Percentiles rank a stretch among this genome's conserved stretches.
These are phyloP conservation scores for Phytophthora citricola DNA, from an alignment of 352 stramenopile species.

Conservation along the genomic window DNA sequence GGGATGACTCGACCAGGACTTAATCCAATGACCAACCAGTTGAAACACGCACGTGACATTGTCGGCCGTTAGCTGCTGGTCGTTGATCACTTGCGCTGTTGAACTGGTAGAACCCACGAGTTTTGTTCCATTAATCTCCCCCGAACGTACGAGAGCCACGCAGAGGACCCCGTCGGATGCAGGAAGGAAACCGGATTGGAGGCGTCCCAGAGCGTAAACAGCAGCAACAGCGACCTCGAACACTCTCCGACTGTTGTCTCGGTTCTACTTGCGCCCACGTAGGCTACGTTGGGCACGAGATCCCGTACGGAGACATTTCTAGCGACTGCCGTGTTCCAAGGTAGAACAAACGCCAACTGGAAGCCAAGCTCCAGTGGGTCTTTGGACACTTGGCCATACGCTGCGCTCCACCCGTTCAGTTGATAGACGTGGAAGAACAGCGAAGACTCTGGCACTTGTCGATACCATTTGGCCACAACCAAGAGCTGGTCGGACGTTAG, in stretches of 20 bases:
- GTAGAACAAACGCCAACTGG: conserved; percentile 50
- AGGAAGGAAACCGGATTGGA: conserved; percentile 47
- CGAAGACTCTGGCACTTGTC: conserved; percentile 39
- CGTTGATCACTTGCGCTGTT: conserved; percentile 20
- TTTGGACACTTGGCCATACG: conserved; percentile 6
- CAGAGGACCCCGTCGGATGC: conserved; percentile 30
- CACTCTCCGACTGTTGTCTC: conserved; percentile 34
- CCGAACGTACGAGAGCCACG: conserved; percentile 38
- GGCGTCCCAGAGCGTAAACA: conserved; percentile 50
- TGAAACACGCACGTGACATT: conserved; percentile 50
- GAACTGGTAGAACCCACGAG: conserved; percentile 18
- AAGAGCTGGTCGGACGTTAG: conserved; percentile 39
- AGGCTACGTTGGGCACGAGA: conserved; percentile 48
- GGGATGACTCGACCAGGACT: conserved; percentile 62
- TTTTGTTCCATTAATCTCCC: conserved; percentile 26
- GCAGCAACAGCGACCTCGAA: conserved; percentile 36
- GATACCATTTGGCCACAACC: conserved; percentile 51
- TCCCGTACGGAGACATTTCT: conserved; percentile 32
- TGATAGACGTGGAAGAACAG: conserved; percentile 59
- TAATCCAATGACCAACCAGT: conserved; percentile 54
- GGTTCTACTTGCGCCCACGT: conserved; percentile 2
- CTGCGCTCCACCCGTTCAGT: conserved; percentile 42
- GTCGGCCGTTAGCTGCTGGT: conserved; percentile 14
- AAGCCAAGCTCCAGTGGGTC: conserved; percentile 59
- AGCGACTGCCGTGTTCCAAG: conserved; percentile 23